A percentile compares a stretch with the other conserved stretches of the same genome.
These are phyloP conservation scores for Flaveria sonorensis DNA, from an alignment of 129 eudicot genomes.

Conservation along the genomic window DNA sequence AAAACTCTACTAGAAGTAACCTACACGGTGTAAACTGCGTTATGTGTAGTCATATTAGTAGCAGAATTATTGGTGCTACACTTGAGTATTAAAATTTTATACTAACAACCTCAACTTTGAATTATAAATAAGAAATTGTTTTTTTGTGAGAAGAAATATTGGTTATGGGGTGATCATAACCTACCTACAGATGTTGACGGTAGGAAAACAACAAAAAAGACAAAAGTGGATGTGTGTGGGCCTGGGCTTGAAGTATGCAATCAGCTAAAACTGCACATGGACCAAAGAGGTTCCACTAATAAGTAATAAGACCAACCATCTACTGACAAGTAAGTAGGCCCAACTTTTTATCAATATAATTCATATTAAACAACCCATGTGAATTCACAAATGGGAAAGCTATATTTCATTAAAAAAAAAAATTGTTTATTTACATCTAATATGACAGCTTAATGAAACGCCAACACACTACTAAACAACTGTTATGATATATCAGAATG, in stretches of 20 bases:
- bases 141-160: not conserved
- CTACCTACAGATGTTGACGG: not conserved
- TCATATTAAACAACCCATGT: conserved; percentile 21
- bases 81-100: too few relatives aligned
- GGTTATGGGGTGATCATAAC: conserved; percentile 6
- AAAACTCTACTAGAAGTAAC: too few relatives aligned
- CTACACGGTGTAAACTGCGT: not conserved
- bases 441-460: not conserved
- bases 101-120: too few relatives aligned
- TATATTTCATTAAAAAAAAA: not conserved
- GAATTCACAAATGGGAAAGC: not conserved
- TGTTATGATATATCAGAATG: not conserved
- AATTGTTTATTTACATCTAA: not conserved
- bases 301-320: too few relatives aligned
- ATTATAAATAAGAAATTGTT: too few relatives aligned
- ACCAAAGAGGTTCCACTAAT: conserved; percentile 8
- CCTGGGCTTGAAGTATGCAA: conserved; percentile 27
- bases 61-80: too few relatives aligned
- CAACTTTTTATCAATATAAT: conserved; percentile 20
- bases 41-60: not conserved
- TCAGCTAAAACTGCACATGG: conserved; percentile 40
- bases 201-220: conserved; percentile 21
- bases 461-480: not conserved
- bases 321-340: conserved; percentile 5
- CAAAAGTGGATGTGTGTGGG: conserved; percentile 19